A percentile compares a stretch with the other conserved stretches of the same genome.
These are phyloP conservation scores for Lipomyces starkeyi DNA, from an alignment of 805 yeast species.

Conservation along the genomic window DNA sequence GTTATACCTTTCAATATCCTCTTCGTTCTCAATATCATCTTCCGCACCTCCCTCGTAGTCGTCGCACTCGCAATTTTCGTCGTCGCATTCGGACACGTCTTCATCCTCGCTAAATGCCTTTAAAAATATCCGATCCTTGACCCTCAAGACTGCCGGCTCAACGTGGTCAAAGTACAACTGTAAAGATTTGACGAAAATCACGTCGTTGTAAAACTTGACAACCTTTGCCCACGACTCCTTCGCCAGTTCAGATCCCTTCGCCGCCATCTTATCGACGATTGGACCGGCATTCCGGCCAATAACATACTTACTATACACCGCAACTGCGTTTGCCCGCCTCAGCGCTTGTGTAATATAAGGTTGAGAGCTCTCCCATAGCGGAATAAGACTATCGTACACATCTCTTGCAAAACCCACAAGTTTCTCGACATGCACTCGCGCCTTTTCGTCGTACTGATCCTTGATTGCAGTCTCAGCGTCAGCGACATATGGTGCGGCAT, in stretches of 20 bases:
- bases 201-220: slow-evolving; percentile 7
- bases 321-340: not conserved
- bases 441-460: slow-evolving; percentile 8
- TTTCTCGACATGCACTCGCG: slow-evolving; percentile 9
- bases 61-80: not conserved
- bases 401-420: not conserved
- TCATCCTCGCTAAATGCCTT: not conserved
- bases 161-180: slow-evolving; percentile 3
- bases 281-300: slow-evolving; percentile 5
- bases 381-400: not conserved
- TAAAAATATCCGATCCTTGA: slow-evolving; percentile 4
- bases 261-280: not conserved
- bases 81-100: not conserved
- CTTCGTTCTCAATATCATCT: slow-evolving; percentile 5
- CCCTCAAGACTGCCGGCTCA: slow-evolving; percentile 8
- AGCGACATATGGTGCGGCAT: slow-evolving; percentile 4
- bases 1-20: slow-evolving; percentile 7
- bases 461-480: not conserved
- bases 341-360: slow-evolving; percentile 1
- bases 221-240: not conserved
- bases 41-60: slow-evolving; percentile 11
- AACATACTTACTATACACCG: slow-evolving; percentile 5
- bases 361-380: slow-evolving; percentile 7
- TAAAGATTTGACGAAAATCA: slow-evolving; percentile 1
- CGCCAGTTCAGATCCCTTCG: not conserved